Evolutionary conservation across 345 rosid species (phyloP), one percentile per base, ranked within the genome.

Genomic region (Excoecaria cochinchinensis): DNA sequence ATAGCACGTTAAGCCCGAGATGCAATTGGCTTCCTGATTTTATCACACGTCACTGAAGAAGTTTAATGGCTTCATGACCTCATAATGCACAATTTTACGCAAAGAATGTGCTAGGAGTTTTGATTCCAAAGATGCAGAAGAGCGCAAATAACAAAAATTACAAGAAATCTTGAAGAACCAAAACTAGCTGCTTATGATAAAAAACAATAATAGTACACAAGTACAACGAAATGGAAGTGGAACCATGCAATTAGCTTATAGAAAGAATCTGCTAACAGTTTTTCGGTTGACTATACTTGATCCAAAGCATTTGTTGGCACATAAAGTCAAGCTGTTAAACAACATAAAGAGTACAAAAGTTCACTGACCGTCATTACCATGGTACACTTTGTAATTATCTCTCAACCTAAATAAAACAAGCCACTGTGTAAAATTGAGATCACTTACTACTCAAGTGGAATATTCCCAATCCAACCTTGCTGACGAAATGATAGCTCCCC

Each of bases 381-480:
- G 40, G 52, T 56, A 77, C 71, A 53, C 4, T 42, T 25, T 19
- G 39, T 31, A 3, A 19, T 44, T 44, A 24, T 40, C 47, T 50
- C 69, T 15, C 69, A 63, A n/a, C 4, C 59, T 62, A 51, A 47
- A n/a, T 14, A 63, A 53, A 15, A 15, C 40, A 42, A 40, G 71
- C 40, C 14, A 55, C 75, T 14, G 40, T 12, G n/a, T 52, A 21
- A 40, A 70, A 17, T 39, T 76, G 51, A 8, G 70, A 76, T 56
- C 64, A 63, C 70, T 40, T 53, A 57, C 21, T 59, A n/a, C 68
- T 59, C 69, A 21, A n/a, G 50, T 13, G 50, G 51, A 69, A 51
- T 17, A 16, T 9, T 25, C 59, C 14, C 15, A 44, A 21, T 13
- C 64, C 53, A 46, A 42, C 48, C 58, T 71, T 56, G 17, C 38